Conservation (phyloP, 169 alveolate species). For the Cystoisospora suis region DNA sequence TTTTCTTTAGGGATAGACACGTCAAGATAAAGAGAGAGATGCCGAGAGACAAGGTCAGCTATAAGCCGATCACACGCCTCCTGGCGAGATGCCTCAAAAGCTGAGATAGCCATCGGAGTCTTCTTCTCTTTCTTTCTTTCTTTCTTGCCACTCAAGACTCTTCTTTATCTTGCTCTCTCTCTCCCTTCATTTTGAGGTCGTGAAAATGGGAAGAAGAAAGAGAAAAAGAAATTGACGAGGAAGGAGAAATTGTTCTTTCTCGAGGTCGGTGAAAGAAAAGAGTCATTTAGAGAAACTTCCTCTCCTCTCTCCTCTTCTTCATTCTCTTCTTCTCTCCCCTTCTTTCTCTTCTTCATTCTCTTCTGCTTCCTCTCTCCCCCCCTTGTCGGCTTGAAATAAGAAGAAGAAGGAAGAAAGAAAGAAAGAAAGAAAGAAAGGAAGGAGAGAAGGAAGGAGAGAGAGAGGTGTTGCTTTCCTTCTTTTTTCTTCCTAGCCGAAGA, state of each 20-base stretch:
- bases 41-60: not conserved
- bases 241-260: too few relatives aligned
- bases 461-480: not conserved
- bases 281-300: not conserved
- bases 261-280: too few relatives aligned
- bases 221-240: too few relatives aligned
- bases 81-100: not conserved
- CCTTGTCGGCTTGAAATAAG: too few relatives aligned
- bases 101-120: not conserved
- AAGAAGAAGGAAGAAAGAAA: too few relatives aligned
- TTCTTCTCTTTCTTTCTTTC: not conserved
- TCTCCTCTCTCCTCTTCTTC: not conserved
- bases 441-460: not conserved
- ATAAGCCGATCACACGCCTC: not conserved
- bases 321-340: not conserved
- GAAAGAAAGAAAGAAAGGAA: not conserved
- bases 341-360: not conserved
- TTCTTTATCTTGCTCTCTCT: not conserved
- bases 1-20: not conserved
- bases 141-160: not conserved
- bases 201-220: too few relatives aligned
- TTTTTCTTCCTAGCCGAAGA: constrained; percentile 7
- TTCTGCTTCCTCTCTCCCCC: too few relatives aligned
- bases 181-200: not conserved
- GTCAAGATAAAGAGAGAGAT: not conserved